Evolutionary conservation across 2,329 filamentous ascomycete species (phyloP).

Genomic region (Beauveria varroae): DNA sequence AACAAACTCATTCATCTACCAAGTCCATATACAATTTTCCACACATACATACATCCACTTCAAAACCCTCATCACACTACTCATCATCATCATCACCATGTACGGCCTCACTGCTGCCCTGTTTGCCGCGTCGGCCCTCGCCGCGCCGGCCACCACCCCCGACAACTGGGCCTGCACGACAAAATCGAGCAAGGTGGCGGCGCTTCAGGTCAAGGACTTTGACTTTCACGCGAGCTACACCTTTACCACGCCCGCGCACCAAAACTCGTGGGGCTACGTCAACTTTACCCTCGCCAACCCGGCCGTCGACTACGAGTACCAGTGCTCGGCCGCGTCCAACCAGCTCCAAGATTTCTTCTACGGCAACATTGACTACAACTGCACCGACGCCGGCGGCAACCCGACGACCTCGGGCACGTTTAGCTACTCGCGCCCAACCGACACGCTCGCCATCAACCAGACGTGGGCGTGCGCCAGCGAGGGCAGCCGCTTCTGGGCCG

Average conservation of each 20-base stretch:
- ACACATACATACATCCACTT: neutral
- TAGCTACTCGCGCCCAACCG: constrained; percentile 30
- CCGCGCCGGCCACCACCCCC: constrained; percentile 14
- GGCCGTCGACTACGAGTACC: constrained; percentile 28
- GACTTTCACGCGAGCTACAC: constrained; percentile 41
- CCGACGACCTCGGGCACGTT: constrained; percentile 29
- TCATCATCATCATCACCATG: constrained; percentile 13
- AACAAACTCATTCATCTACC: neutral
- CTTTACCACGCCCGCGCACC: constrained; percentile 45
- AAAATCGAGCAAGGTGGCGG: constrained; percentile 15
- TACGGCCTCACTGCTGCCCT: constrained; percentile 16
- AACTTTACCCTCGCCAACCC: constrained; percentile 44
- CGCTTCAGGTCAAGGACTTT: constrained; percentile 37
- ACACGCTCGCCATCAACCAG: constrained; percentile 37
- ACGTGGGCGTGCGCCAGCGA: constrained; percentile 41
- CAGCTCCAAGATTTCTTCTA: constrained; percentile 44
- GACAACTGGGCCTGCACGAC: constrained; percentile 16
- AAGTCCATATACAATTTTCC: neutral
- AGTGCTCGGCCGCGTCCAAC: constrained; percentile 34
- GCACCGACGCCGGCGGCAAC: constrained; percentile 26
- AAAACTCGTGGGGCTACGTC: constrained; percentile 39
- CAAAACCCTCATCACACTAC: neutral
- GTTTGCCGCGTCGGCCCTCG: constrained; percentile 19
- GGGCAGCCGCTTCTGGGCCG: constrained; percentile 22
- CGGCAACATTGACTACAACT: constrained; percentile 37